These are phyloP conservation scores for Hygrocybe punicea DNA, from an alignment of 768 basidiomycete genomes.

Conservation along the genomic window DNA sequence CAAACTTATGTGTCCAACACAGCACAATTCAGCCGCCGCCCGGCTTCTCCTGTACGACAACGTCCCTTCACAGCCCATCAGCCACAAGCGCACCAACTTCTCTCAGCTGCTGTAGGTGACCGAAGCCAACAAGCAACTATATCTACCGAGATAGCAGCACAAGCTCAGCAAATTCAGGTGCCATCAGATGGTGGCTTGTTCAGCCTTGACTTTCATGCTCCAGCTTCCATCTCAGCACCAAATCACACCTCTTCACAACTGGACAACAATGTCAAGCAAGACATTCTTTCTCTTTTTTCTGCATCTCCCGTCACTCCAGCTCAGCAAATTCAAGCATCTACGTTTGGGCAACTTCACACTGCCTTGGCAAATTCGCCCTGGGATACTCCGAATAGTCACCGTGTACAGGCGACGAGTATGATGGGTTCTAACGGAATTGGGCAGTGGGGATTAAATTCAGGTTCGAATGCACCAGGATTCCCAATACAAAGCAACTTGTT, in stretches of 20 bases:
- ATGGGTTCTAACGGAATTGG: slow-evolving; percentile 52
- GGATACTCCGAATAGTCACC: slow-evolving; percentile 21
- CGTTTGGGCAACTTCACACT: slow-evolving; percentile 39
- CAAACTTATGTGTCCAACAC: slow-evolving; percentile 27
- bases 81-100: slow-evolving; percentile 53
- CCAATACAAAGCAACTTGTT: slow-evolving; percentile 42
- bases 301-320: slow-evolving; percentile 38
- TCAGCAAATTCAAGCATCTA: slow-evolving; percentile 17
- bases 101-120: slow-evolving; percentile 38
- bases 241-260: slow-evolving; percentile 33
- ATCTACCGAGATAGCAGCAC: slow-evolving; percentile 26
- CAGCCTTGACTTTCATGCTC: slow-evolving; percentile 79
- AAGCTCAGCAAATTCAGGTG: slow-evolving; percentile 24
- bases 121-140: slow-evolving; percentile 13
- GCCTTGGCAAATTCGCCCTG: slow-evolving; percentile 26
- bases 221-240: slow-evolving; percentile 36
- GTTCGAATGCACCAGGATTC: slow-evolving; percentile 49
- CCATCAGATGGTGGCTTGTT: slow-evolving; percentile 66
- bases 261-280: slow-evolving; percentile 74
- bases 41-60: slow-evolving; percentile 21
- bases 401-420: slow-evolving; percentile 46
- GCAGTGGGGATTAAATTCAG: slow-evolving; percentile 65
- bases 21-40: slow-evolving; percentile 18
- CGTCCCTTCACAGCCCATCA: slow-evolving; percentile 38
- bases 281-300: slow-evolving; percentile 82